These are phyloP conservation scores for Microbotryomycetes sp. DNA, from an alignment of 1,284 basidiomycete species.

Conservation along the genomic window DNA sequence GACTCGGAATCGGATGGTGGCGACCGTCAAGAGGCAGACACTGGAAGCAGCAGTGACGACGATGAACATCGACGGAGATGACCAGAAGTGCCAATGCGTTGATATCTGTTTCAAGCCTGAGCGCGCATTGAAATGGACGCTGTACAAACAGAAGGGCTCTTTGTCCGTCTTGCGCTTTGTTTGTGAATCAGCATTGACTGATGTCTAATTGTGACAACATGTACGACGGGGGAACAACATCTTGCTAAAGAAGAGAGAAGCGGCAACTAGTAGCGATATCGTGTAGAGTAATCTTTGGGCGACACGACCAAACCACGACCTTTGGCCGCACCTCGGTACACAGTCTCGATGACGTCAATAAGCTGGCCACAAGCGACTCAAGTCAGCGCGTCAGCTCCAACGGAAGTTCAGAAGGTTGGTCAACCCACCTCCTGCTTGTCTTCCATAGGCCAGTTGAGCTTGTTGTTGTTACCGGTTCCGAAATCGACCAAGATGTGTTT, in stretches of 20 bases:
- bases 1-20: background rate
- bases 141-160: too few species aligned
- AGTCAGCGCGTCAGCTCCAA: constrained; percentile 16
- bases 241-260: too few species aligned
- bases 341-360: constrained; percentile 97
- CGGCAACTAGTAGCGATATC: constrained; percentile 60
- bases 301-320: constrained; percentile 97
- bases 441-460: constrained; percentile 96
- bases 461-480: constrained; percentile 99
- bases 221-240: too few species aligned
- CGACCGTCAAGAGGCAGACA: background rate
- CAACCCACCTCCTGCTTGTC: constrained; percentile 82
- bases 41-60: background rate
- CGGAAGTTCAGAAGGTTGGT: background rate
- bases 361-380: constrained; percentile 51
- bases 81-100: background rate
- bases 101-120: too few species aligned
- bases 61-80: background rate
- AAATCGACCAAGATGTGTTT: constrained; percentile 99
- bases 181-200: too few species aligned
- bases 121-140: too few species aligned
- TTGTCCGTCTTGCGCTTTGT: too few species aligned
- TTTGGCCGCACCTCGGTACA: constrained; percentile 95
- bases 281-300: constrained; percentile 83
- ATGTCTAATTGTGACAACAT: too few species aligned